A percentile compares a stretch with the other conserved stretches of the same genome.
These are phyloP conservation scores for Hortiboletus campestris DNA, from an alignment of 768 basidiomycete genomes.

Conservation along the genomic window DNA sequence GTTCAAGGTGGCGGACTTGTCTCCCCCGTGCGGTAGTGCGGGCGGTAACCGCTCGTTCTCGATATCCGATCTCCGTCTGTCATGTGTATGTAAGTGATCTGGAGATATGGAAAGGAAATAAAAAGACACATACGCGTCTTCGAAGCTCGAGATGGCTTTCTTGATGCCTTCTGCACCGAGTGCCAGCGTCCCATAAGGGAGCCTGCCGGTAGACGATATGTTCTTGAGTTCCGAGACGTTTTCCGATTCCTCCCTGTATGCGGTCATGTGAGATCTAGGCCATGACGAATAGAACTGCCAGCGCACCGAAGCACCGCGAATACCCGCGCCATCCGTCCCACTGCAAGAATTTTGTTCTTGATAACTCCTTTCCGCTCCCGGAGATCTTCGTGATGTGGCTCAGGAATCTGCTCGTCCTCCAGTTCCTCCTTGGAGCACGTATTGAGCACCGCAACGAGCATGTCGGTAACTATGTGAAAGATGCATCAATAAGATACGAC, in stretches of 20 bases:
- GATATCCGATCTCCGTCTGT: slow-evolving; percentile 26
- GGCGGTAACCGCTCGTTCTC: slow-evolving; percentile 31
- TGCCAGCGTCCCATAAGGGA: slow-evolving; percentile 56
- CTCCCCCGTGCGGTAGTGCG: slow-evolving; percentile 23
- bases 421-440: slow-evolving; percentile 96
- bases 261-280: background rate
- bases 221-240: slow-evolving; percentile 71
- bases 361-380: slow-evolving; percentile 52
- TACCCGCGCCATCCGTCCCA: slow-evolving; percentile 66
- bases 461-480: slow-evolving; percentile 77
- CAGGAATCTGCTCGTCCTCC: slow-evolving; percentile 56
- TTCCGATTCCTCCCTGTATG: slow-evolving; percentile 58
- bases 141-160: slow-evolving; percentile 65
- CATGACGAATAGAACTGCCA: too few relatives aligned
- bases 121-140: slow-evolving; percentile 54
- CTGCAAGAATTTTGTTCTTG: slow-evolving; percentile 72
- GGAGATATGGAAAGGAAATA: background rate
- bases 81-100: background rate
- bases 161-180: slow-evolving; percentile 70
- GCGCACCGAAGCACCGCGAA: slow-evolving; percentile 64
- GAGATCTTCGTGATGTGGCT: slow-evolving; percentile 27
- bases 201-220: slow-evolving; percentile 45
- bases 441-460: slow-evolving; percentile 94
- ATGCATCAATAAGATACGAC: background rate
- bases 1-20: background rate